phyloP scores from a whole-genome alignment of 768 basidiomycete species.

The Pleurotus platypus region DNA sequence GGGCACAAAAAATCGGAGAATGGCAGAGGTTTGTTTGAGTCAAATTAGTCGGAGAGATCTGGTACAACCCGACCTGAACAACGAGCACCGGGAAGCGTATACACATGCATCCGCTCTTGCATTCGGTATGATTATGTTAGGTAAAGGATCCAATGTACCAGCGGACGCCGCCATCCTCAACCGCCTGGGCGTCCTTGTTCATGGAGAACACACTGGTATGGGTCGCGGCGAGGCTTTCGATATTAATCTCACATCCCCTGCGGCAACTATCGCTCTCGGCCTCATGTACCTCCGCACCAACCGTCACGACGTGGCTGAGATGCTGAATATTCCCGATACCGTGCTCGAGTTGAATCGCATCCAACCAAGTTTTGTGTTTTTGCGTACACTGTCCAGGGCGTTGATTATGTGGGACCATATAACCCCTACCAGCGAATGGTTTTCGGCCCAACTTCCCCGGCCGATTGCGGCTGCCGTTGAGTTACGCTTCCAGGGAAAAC shows the following conservation, averaged over 20 bases:
- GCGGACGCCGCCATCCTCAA: slow-evolving; percentile 71
- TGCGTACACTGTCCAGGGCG: slow-evolving; percentile 72
- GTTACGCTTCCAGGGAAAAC: slow-evolving; percentile 42
- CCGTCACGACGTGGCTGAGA: slow-evolving; percentile 81
- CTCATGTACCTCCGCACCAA: slow-evolving; percentile 90
- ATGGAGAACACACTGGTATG: slow-evolving; percentile 53
- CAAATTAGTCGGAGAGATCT: slow-evolving; percentile 81
- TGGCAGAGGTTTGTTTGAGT: slow-evolving; percentile 88
- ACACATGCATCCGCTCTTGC: slow-evolving; percentile 84
- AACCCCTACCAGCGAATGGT: slow-evolving; percentile 69
- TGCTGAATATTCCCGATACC: slow-evolving; percentile 80
- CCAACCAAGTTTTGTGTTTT: slow-evolving; percentile 82
- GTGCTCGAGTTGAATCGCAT: slow-evolving; percentile 76
- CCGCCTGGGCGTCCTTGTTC: slow-evolving; percentile 70
- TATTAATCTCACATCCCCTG: slow-evolving; percentile 86
- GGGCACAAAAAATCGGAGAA: slow-evolving; percentile 81
- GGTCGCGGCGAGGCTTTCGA: slow-evolving; percentile 56
- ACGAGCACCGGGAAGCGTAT: slow-evolving; percentile 90
- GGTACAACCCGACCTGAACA: slow-evolving; percentile 77
- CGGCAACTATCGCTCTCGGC: slow-evolving; percentile 85
- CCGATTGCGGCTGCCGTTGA: slow-evolving; percentile 63
- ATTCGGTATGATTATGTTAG: slow-evolving; percentile 97
- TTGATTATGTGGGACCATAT: slow-evolving; percentile 89
- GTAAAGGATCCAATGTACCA: slow-evolving; percentile 73
- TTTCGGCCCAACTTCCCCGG: slow-evolving; percentile 63